Percentiles rank a stretch among this genome's conserved stretches.
phyloP scores from a whole-genome alignment of 306 rosid species.

The Senna tora region DNA sequence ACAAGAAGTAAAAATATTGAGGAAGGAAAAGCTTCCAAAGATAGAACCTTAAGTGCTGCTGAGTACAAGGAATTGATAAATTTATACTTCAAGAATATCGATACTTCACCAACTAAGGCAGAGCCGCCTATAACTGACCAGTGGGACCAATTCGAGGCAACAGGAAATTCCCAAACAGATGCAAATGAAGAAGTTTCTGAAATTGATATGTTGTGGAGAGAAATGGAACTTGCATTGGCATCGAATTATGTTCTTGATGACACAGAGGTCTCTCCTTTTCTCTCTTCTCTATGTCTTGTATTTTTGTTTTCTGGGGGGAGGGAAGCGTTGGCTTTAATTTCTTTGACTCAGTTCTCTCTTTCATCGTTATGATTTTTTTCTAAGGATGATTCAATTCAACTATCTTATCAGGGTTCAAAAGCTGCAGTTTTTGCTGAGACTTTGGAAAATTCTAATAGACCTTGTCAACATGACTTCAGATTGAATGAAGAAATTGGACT shows the following conservation, averaged over 20 bases:
- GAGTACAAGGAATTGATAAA: constrained; percentile 81
- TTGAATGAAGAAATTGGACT: constrained; percentile 82
- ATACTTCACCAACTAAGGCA: constrained; percentile 48
- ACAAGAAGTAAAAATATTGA: constrained; percentile 41
- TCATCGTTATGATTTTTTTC: constrained; percentile 3
- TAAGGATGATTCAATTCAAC: constrained; percentile 37
- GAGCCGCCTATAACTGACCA: constrained; percentile 64
- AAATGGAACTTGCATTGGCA: constrained; percentile 79
- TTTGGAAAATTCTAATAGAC: constrained; percentile 14
- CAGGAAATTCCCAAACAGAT: constrained; percentile 41
- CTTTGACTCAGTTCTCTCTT: background rate
- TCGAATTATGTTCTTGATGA: constrained; percentile 68
- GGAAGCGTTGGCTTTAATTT: background rate
- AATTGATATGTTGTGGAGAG: constrained; percentile 79
- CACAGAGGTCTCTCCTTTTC: constrained; percentile 49
- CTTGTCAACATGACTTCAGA: constrained; percentile 67
- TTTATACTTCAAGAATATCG: constrained; percentile 65
- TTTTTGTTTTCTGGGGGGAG: background rate
- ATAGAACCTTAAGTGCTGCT: constrained; percentile 67
- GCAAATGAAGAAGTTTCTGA: constrained; percentile 62
- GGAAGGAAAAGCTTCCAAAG: constrained; percentile 47
- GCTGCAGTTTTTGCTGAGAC: constrained; percentile 29
- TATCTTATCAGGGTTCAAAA: constrained; percentile 62
- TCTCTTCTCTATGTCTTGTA: background rate
- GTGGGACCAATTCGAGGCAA: constrained; percentile 65